Base-by-base conservation (phyloP, 139 green algal species). In the Auxenochlorella pyrenoidosa region DNA sequence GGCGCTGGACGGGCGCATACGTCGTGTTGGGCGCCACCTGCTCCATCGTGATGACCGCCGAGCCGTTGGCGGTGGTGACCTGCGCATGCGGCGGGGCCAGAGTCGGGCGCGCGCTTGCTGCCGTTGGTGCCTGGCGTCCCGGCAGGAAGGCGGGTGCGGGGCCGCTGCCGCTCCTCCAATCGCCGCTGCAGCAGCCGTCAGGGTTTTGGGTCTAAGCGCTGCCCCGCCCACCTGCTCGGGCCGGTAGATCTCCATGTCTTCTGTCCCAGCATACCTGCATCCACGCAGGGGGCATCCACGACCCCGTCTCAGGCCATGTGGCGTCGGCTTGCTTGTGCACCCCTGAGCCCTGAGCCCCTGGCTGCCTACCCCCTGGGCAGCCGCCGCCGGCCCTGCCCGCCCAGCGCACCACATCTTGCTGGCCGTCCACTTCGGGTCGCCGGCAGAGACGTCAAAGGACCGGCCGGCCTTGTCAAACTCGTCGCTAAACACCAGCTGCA, bases 401-500 rank as follows among this genome's bases (percentile, higher is more conserved):
- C 13, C 54, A 63, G 16, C 54, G 30, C 87, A 88, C 44, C 85
- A 90, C 79, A 59, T 26, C 2, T 12, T 28, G 40, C 68, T 36
- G 2, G 90, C 91, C 2, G 88, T 92, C 87, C 92, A 94, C 30
- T 82, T 51, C 15, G 87, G 60, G 58, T 94, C 87, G 40, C 75
- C 84, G 1, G 73, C 77, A 3, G 70, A 54, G 3, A 75, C 79
- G 1, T 71, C 70, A 68, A 94, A 91, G 43, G 85, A 71, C 8
- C 87, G 83, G 22, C 84, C 88, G 1, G 71, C 40, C 41, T 47
- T 83, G 34, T 91, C 41, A 59, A 94, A 94, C 76, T 94, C 92
- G 47, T 94, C 92, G 32, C 80, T 90, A 71, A 94, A 93, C 28
- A 94, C 90, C 2, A 94, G 90, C 43, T 90, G 78, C 86, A 75